These are phyloP conservation scores for Cladophialophora psammophila DNA, from an alignment of 2,329 filamentous ascomycete species.

Conservation along the genomic window DNA sequence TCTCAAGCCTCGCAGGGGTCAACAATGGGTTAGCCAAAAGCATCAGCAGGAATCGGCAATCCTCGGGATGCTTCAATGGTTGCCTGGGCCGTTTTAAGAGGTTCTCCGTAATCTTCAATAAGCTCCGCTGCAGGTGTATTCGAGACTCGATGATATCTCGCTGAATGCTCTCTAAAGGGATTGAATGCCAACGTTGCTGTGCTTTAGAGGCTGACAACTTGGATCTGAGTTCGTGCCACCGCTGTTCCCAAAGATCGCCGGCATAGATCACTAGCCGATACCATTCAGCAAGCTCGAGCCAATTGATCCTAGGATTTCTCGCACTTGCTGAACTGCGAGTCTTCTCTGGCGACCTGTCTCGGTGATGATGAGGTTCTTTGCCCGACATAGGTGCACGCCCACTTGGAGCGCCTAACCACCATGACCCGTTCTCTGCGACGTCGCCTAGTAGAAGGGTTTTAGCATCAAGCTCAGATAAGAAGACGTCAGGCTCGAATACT, in stretches of 20 bases:
- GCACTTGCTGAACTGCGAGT: constrained; percentile 58
- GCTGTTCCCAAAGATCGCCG: constrained; percentile 70
- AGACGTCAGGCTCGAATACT: constrained; percentile 46
- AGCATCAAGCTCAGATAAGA: constrained; percentile 71
- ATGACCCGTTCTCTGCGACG: constrained; percentile 79
- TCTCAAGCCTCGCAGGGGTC: constrained; percentile 41
- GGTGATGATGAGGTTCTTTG: constrained; percentile 43
- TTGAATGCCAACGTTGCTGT: constrained; percentile 50
- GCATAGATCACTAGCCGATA: constrained; percentile 73
- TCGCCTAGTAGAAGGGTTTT: constrained; percentile 78
- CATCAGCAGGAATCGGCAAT: constrained; percentile 79
- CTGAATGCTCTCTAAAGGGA: constrained; percentile 48
- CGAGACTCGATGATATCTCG: constrained; percentile 67
- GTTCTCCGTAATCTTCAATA: constrained; percentile 80
- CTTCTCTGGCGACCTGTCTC: constrained; percentile 45
- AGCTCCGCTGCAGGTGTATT: constrained; percentile 70
- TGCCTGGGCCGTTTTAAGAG: constrained; percentile 80
- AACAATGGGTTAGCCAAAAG: constrained; percentile 80
- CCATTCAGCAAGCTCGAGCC: constrained; percentile 75
- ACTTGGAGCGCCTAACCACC: constrained; percentile 70
- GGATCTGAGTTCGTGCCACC: constrained; percentile 63
- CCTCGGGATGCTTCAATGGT: constrained; percentile 70
- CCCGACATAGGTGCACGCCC: constrained; percentile 51
- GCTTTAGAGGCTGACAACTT: constrained; percentile 38
- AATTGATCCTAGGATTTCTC: constrained; percentile 75